These are phyloP conservation scores for Suillus plorans DNA, from an alignment of 768 basidiomycete genomes.

Conservation along the genomic window DNA sequence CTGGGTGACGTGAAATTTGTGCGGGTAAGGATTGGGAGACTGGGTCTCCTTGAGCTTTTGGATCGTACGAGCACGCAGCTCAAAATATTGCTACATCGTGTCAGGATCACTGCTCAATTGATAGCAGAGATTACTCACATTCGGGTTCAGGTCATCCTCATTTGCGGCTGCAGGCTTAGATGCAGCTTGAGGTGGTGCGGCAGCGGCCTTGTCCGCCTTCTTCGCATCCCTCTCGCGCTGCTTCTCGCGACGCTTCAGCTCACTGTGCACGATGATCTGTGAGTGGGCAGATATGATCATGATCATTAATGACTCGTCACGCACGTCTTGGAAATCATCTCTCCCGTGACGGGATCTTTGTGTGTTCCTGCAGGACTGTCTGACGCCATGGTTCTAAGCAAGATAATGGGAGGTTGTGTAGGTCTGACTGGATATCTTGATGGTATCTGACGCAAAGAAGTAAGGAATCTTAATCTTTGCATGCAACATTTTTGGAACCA, in stretches of 20 bases:
- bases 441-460: constrained; percentile 3
- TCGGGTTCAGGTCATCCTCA: constrained; percentile 88
- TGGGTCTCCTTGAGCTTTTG: constrained; percentile 81
- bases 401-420: neutral
- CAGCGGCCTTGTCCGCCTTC: constrained; percentile 73
- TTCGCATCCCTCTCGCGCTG: constrained; percentile 68
- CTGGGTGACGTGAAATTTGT: constrained; percentile 92
- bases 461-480: constrained; percentile 13
- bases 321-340: constrained; percentile 96
- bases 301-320: constrained; percentile 28
- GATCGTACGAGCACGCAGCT: constrained; percentile 87
- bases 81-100: constrained; percentile 90
- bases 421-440: constrained; percentile 5
- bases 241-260: constrained; percentile 93
- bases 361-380: constrained; percentile 37
- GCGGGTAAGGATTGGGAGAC: constrained; percentile 93
- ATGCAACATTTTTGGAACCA: constrained; percentile 20
- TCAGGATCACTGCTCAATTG: neutral
- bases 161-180: constrained; percentile 43
- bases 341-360: constrained; percentile 89
- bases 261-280: constrained; percentile 46
- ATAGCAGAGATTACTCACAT: constrained; percentile 52
- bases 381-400: constrained; percentile 36
- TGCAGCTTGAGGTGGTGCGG: constrained; percentile 43
- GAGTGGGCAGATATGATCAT: constrained; percentile 23